These are phyloP conservation scores for Hyphodiscus hymeniophilus DNA, from an alignment of 495 filamentous ascomycete genomes.

Conservation along the genomic window DNA sequence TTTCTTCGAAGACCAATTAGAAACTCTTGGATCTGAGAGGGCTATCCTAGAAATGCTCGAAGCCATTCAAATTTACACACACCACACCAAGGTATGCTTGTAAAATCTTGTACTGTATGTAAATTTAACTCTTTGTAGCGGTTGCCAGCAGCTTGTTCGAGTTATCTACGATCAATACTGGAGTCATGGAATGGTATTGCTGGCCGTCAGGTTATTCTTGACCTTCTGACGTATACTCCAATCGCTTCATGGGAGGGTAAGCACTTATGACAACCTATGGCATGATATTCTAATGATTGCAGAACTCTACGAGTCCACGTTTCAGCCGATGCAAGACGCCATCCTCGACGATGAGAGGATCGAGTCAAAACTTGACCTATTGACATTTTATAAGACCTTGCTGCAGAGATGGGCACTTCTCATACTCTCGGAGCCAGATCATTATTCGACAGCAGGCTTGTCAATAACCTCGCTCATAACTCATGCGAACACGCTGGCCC, in stretches of 20 bases:
- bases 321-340: conserved; percentile 50
- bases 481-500: conserved; percentile 54
- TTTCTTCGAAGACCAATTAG: conserved; percentile 50
- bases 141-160: conserved; percentile 50
- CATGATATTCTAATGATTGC: conserved; percentile 3
- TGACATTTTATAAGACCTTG: conserved; percentile 65
- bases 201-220: conserved; percentile 51
- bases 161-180: conserved; percentile 56
- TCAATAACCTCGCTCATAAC: conserved; percentile 39
- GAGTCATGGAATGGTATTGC: conserved; percentile 59
- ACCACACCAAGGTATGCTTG: conserved; percentile 51
- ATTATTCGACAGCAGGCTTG: conserved; percentile 18
- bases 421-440: conserved; percentile 26
- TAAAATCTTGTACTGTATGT: neutral
- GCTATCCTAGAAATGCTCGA: conserved; percentile 48
- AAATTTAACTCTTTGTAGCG: conserved; percentile 30
- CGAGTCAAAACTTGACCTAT: conserved; percentile 43
- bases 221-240: conserved; percentile 55
- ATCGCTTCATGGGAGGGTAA: conserved; percentile 50
- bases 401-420: conserved; percentile 58
- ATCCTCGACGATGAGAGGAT: conserved; percentile 42
- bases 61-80: conserved; percentile 49
- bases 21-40: conserved; percentile 39
- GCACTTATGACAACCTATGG: neutral
- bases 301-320: conserved; percentile 44